Conservation (phyloP, 2,329 filamentous ascomycete species). For the Geosmithia flava region DNA sequence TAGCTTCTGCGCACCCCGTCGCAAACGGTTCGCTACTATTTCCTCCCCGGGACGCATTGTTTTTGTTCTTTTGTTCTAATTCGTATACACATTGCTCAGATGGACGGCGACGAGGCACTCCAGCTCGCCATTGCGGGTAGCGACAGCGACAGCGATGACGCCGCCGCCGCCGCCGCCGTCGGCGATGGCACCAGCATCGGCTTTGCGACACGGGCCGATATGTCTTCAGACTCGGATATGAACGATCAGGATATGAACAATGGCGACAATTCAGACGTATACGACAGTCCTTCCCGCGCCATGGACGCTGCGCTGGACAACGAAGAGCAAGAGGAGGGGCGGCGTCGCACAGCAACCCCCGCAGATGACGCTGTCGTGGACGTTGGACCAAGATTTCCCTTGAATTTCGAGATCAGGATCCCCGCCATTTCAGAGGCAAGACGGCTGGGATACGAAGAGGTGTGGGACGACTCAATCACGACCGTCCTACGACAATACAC, state of each 20-base stretch:
- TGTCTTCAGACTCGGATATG: too few relatives aligned
- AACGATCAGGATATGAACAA: too few relatives aligned
- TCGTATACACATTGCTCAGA: too few relatives aligned
- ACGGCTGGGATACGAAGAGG: constrained; percentile 15
- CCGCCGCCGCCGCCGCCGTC: too few relatives aligned
- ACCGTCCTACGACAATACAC: constrained; percentile 17
- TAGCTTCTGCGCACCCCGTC: not conserved
- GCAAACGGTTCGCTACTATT: too few relatives aligned
- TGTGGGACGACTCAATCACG: constrained; percentile 24
- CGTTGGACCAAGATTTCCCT: not conserved
- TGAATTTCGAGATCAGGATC: constrained; percentile 16
- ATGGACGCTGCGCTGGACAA: not conserved
- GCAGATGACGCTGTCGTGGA: not conserved
- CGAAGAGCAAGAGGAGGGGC: not conserved
- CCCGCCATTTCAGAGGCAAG: constrained; percentile 11
- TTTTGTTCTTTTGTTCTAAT: too few relatives aligned
- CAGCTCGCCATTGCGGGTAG: too few relatives aligned
- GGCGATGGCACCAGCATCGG: not conserved
- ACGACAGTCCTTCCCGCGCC: too few relatives aligned
- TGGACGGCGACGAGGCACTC: too few relatives aligned
- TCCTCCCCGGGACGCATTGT: too few relatives aligned
- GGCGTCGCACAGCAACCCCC: not conserved
- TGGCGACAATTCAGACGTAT: too few relatives aligned
- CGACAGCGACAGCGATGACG: too few relatives aligned
- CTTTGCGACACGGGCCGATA: not conserved